phyloP scores from a whole-genome alignment of 345 rosid genomes.

The Gossypium stocksii region DNA sequence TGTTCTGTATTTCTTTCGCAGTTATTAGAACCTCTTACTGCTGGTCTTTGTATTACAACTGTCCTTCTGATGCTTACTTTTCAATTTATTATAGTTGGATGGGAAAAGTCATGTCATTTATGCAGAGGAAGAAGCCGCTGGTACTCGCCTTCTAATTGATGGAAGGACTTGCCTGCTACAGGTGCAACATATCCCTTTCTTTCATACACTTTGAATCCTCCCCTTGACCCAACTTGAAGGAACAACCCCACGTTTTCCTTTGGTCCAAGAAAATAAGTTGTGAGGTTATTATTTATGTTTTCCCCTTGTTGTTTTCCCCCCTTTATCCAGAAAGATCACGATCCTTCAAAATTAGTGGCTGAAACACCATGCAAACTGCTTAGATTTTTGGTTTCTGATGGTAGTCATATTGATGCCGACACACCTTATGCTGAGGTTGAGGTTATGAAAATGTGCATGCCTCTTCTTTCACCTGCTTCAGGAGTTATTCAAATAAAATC shows the following conservation, averaged over 20 bases:
- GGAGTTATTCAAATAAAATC: constrained; percentile 74
- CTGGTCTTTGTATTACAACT: background rate
- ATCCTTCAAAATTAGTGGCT: constrained; percentile 93
- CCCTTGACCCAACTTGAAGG: background rate
- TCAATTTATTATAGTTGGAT: constrained; percentile 57
- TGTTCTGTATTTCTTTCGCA: background rate
- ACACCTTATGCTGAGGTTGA: constrained; percentile 97
- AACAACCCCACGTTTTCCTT: background rate
- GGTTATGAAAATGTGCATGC: constrained; percentile 99
- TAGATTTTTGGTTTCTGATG: constrained; percentile 85
- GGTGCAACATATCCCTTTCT: constrained; percentile 32
- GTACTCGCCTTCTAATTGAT: constrained; percentile 97
- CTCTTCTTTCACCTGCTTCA: constrained; percentile 98
- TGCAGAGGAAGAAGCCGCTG: constrained; percentile 99
- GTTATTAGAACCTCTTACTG: background rate
- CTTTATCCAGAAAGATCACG: constrained; percentile 73
- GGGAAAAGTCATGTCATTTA: constrained; percentile 99
- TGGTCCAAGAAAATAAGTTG: background rate
- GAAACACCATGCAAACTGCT: constrained; percentile 99
- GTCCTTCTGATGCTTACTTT: constrained; percentile 1
- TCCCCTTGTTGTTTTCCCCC: background rate
- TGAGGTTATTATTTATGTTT: constrained; percentile 18
- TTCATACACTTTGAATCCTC: background rate
- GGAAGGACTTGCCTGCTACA: constrained; percentile 99
- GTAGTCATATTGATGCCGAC: constrained; percentile 90